Evolutionary conservation across 1,284 basidiomycete genomes (phyloP), one percentile per base, ranked within the genome.

Genomic region (Leucoagaricus sp.): DNA sequence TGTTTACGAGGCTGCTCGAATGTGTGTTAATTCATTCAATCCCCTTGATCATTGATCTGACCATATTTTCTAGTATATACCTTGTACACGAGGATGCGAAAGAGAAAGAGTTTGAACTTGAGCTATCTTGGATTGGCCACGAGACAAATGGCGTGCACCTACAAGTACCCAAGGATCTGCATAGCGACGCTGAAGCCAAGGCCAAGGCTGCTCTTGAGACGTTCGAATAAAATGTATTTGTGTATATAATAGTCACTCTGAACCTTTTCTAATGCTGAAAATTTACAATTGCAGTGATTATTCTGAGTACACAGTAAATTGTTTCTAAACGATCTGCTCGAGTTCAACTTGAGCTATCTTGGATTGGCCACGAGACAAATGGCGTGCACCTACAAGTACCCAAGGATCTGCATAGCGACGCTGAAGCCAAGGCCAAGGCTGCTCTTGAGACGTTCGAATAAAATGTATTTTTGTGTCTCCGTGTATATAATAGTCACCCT

Each of bases 51-150:
- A 48, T 28, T 23, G 31, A 49, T 23, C 41, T 60, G 36, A 58
- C 44, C 23, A 46, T 42, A 2, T 36, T 21, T 41, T 41, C 2
- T 67, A 98, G 96, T 70, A 96, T 99, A 70, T 95, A 98, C 75
- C 85, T 96, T 56, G 95, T 97, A 13, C 97, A 99, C 69, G 96
- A 99, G 63, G 97, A 99, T 65, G 81, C 92, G 57, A 98, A 98
- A 72, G 96, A 99, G 76, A 97, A 97, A 70, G 91, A 95, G 53
- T 99, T 99, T 65, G 97, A 99, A 72, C 83, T 99, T 23, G 97
- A 99, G 73, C 85, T 99, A 81, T n/a, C n/a, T n/a, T n/a, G n/a
- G n/a, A n/a, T n/a, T n/a, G n/a, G n/a, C n/a, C n/a, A n/a, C n/a
- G n/a, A n/a, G n/a, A n/a, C n/a, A n/a, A n/a, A n/a, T n/a, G n/a